Evolutionary conservation across 306 rosid genomes (phyloP), one percentile per base, ranked within the genome.

Genomic region (Delonix regia): DNA sequence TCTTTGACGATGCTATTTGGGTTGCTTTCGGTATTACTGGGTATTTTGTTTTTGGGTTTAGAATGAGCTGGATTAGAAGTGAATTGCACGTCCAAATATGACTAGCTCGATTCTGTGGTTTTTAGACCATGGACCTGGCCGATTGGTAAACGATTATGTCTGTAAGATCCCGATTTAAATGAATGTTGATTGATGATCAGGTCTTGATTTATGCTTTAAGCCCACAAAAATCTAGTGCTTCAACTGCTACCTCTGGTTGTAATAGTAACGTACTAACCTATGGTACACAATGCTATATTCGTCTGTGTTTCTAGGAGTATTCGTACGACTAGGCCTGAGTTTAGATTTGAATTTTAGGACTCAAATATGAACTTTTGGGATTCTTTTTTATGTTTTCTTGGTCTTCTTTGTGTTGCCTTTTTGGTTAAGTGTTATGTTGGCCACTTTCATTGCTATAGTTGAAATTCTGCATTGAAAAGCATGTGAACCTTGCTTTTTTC

Each of bases 301-400:
- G 59, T 33, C 66, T 28, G 65, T 27, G 57, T 61, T 74, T 67
- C 5, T 70, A 2, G 53, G 52, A 73, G 53, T 22, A 6, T 15
- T 38, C 12, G 10, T 24, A 45, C 2, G 28, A 34, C 16, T 41
- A 41, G 21, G 27, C 41, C 24, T 75, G 19, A 2, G 21, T 19
- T 45, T 12, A 33, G 34, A n/a, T 30, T 45, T 67, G 27, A 38
- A 42, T 44, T 38, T 66, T 59, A 42, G 75, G 73, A 34, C 15
- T 27, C 41, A 33, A 42, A 66, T 25, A 30, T 55, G 10, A 27
- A 55, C 36, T 52, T 67, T 70, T 53, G 39, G 64, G 34, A 44
- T 74, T 72, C n/a, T n/a, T 62, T 45, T 71, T 36, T 38, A 77
- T 56, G 44, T 38, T 59, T 67, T 70, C 5, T 38, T 21, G 74